Evolutionary conservation across 202 grass and related monocot genomes (phyloP), one percentile per base, ranked within the genome.

Genomic region (Miscanthus sacchariflorus): DNA sequence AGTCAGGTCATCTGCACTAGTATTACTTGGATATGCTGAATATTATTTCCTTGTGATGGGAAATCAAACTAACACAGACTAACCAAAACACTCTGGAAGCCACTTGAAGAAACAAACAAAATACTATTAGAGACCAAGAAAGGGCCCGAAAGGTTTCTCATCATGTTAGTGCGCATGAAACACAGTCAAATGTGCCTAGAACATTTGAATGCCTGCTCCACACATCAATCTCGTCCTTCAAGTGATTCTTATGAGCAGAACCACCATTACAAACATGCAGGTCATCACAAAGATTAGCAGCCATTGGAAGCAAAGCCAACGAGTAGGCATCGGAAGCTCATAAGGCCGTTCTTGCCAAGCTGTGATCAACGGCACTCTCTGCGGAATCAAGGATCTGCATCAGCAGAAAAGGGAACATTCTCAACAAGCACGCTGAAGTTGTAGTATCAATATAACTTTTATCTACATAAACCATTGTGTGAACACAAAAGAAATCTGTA

Each of bases 201-300:
- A 36, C 35, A 36, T 36, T 36, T 36, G 35, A 36, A 4, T 36
- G 35, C 35, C 35, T 36, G 3, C 35, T 36, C 2, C 35, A 36
- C 3, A 3, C 35, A 36, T 36, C 7, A 43, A 4, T 9, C 13
- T 94, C 71, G 6, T 27, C 72, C 40, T 48, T 74, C 80, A 96
- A 44, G 93, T 98, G 63, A 96, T 68, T 24, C 92, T 87, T 27
- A 96, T 96, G 74, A 96, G 93, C 42, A 96, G 85, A 83, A 98
- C 85, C 61, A 96, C 93, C 96, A 96, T 94, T 79, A 96, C 39
- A 82, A 94, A 96, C 70, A 94, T 84, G 64, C 93, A 93, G 42
- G 90, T 94, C 95, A 94, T 94, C 45, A 84, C 1, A 59, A 96
- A 91, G 45, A 96, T 90, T 76, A 98, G 86, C 89, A 98, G 74